Conservation (phyloP, 106 monocot species). For the Cymbidium sinense region DNA sequence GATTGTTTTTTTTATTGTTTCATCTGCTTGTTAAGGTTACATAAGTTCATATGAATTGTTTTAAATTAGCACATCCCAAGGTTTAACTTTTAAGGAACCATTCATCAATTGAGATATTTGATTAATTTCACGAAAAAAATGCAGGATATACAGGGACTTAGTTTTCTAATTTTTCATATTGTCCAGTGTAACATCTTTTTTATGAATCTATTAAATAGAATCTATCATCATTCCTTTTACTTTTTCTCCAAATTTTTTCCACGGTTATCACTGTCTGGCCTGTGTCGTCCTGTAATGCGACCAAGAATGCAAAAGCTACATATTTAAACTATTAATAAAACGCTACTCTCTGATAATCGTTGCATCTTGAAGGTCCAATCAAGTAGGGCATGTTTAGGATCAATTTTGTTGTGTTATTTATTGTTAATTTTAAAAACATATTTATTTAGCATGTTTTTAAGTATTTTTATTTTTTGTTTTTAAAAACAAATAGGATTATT, state of each 20-base stretch:
- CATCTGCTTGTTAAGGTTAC: not conserved
- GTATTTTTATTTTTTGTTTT: no score
- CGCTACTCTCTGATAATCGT: no score
- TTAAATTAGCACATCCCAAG: not conserved
- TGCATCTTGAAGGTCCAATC: no score
- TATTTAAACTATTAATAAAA: no score
- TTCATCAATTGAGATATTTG: not conserved
- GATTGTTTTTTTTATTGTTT: not conserved
- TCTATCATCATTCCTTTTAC: not conserved
- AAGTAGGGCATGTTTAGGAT: no score
- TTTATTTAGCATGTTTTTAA: no score
- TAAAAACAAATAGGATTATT: no score
- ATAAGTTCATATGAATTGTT: not conserved
- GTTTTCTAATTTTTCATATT: not conserved
- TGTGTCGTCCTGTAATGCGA: no score
- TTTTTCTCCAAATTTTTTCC: not conserved
- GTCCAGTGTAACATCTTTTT: not conserved
- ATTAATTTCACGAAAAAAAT: not conserved
- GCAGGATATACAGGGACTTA: not conserved
- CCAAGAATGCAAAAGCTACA: no score
- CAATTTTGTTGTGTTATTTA: no score
- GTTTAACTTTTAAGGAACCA: not conserved
- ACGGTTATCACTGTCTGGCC: no score
- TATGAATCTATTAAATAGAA: not conserved
- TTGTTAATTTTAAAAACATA: no score